Evolutionary conservation across 768 basidiomycete genomes (phyloP).

Genomic region (Leccinum ochraceum): DNA sequence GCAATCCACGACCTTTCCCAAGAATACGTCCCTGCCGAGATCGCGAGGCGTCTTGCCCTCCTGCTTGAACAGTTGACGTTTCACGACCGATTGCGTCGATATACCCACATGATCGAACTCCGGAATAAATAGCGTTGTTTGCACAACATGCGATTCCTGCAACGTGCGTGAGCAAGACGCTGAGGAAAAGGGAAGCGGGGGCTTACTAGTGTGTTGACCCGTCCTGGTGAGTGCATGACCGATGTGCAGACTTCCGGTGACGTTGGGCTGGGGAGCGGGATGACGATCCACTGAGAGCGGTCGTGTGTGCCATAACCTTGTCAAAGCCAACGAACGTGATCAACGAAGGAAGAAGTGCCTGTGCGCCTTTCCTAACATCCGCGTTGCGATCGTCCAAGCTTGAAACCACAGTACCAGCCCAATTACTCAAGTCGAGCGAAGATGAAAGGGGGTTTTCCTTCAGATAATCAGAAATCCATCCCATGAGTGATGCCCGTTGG

Average conservation of each 20-base stretch:
- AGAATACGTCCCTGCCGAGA: conserved; percentile 89
- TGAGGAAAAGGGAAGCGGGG: no score
- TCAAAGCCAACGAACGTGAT: conserved; percentile 79
- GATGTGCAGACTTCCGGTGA: no score
- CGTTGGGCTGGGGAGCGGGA: no score
- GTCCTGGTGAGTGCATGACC: no score
- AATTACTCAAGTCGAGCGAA: conserved; percentile 66
- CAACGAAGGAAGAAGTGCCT: conserved; percentile 74
- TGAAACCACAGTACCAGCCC: conserved; percentile 64
- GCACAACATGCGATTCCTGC: conserved; percentile 91
- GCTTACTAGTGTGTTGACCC: no score
- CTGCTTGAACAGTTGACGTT: no score
- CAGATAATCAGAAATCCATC: conserved; percentile 82
- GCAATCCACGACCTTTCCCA: conserved; percentile 84
- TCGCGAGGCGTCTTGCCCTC: conserved; percentile 63
- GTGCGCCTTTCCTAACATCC: conserved; percentile 92
- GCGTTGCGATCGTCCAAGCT: conserved; percentile 89
- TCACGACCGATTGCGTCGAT: conserved; percentile 45
- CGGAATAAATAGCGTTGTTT: conserved; percentile 87
- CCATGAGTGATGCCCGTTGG: conserved; percentile 75
- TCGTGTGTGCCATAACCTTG: conserved; percentile 83
- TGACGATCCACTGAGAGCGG: conserved; percentile 59
- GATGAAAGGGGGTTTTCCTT: conserved; percentile 58
- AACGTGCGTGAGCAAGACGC: not conserved
- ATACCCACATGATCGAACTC: conserved; percentile 99